Evolutionary conservation across 805 yeast genomes (phyloP), one percentile per base, ranked within the genome.

Genomic region (Pichia kluyveri): DNA sequence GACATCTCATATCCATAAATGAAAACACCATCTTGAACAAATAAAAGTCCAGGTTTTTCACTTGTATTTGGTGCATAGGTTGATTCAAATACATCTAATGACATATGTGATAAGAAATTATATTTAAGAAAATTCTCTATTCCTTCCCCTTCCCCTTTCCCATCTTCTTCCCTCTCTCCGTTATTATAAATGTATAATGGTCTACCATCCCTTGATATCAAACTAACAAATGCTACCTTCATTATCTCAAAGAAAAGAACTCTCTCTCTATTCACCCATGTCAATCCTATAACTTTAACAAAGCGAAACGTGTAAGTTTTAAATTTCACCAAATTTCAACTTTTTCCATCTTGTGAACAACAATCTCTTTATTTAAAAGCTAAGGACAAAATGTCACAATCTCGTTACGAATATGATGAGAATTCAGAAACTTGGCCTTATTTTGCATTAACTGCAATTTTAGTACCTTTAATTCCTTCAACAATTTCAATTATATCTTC

Each of bases 351-450:
- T 10, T 30, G 14, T 30, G 32, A 30, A 30, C 17, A 34, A 7
- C 37, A 7, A 34, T 15, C 37, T 15, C 12, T 34, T 34, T 6
- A 8, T 34, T 14, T 14, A 4, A 11, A 11, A 12, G 15, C 8
- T 11, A n/a, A 37, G 15, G 39, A 69, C 76, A 47, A 75, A n/a
- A 37, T 37, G 39, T 69, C 76, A 47, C 75, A 73, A 55, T 65
- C 79, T 43, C 66, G 82, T 58, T 85, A 84, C 65, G 79, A 81
- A 40, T 89, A 89, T 65, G 97, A 89, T 69, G 96, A 89, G 63
- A 79, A 80, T 52, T 82, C 90, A 44, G 93, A 86, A 58, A 87
- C 93, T 2, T 89, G 96, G 96, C 97, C 97, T 39, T 88, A 82
- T 63, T 90, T 90, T 60, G 77, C 84, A 45, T 64, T 86, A 60